A percentile compares a stretch with the other conserved stretches of the same genome.
phyloP scores from a whole-genome alignment of 441 rosid species.

The Omphalea diandra region DNA sequence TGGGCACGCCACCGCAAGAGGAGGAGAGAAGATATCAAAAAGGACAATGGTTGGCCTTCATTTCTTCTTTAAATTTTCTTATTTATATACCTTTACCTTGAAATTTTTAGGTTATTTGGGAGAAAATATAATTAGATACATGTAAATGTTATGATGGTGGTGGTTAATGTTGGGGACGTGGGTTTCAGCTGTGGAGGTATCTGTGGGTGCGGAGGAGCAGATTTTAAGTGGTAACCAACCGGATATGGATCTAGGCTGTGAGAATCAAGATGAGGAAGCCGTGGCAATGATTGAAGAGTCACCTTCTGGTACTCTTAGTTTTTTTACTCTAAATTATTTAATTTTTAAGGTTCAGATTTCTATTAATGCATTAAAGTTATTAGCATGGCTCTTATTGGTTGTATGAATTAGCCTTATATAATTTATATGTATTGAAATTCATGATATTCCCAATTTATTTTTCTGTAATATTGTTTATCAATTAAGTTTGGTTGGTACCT shows the following conservation, averaged over 20 bases:
- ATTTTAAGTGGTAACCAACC: constrained; percentile 60
- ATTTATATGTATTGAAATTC: background rate
- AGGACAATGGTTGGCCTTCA: constrained; percentile 51
- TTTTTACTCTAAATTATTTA: too few species aligned
- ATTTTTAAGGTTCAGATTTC: background rate
- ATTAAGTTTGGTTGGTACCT: constrained; percentile 7
- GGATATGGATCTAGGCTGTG: constrained; percentile 75
- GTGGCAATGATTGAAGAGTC: constrained; percentile 81
- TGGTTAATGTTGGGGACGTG: constrained; percentile 6
- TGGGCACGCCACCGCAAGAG: constrained; percentile 93
- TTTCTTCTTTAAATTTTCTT: background rate
- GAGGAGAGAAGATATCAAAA: constrained; percentile 72
- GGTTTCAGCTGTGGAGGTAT: constrained; percentile 47
- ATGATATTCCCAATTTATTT: background rate
- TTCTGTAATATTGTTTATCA: background rate
- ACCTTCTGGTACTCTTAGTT: constrained; percentile 50
- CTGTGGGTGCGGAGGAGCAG: constrained; percentile 73
- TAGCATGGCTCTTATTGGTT: background rate
- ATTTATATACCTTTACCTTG: background rate
- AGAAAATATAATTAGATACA: background rate
- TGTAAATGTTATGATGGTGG: too few species aligned
- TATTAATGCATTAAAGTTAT: background rate
- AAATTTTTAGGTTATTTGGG: background rate
- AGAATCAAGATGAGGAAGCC: constrained; percentile 71
- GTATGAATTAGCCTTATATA: background rate